Percentiles rank a stretch among this genome's conserved stretches.
Conservation (phyloP, 805 yeast species). For the Isabelozyma heimii region DNA sequence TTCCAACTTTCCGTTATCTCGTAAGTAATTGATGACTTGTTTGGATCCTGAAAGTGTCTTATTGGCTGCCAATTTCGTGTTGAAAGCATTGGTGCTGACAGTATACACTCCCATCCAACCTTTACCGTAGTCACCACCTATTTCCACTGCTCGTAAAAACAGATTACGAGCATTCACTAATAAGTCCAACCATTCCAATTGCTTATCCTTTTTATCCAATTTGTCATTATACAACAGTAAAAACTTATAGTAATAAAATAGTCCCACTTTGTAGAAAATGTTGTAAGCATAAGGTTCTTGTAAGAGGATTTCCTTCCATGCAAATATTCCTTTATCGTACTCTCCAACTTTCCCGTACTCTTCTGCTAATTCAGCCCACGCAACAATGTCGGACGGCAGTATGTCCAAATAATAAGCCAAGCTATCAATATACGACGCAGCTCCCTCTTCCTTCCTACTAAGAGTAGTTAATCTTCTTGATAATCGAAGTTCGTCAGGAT, state of each 20-base stretch:
- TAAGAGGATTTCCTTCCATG: constrained; percentile 68
- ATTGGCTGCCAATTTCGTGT: constrained; percentile 12
- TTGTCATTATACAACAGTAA: constrained; percentile 14
- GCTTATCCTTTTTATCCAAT: constrained; percentile 27
- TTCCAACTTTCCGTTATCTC: constrained; percentile 20
- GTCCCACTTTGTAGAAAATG: constrained; percentile 61
- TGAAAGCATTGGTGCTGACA: constrained; percentile 18
- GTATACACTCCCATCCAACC: constrained; percentile 72
- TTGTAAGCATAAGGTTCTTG: constrained; percentile 69
- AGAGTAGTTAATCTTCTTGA: constrained; percentile 37
- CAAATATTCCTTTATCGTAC: constrained; percentile 62
- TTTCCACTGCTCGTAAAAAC: constrained; percentile 71
- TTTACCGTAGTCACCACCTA: constrained; percentile 63
- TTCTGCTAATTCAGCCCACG: constrained; percentile 76
- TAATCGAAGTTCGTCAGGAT: constrained; percentile 34
- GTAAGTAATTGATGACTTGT: constrained; percentile 17
- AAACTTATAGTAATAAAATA: constrained; percentile 28
- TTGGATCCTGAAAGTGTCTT: constrained; percentile 12
- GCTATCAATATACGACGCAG: constrained; percentile 49
- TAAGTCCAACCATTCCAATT: constrained; percentile 19
- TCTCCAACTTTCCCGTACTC: constrained; percentile 61
- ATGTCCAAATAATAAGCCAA: constrained; percentile 55
- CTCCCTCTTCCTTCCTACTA: constrained; percentile 17
- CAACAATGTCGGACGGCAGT: constrained; percentile 71
- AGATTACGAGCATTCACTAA: constrained; percentile 39